phyloP scores from a whole-genome alignment of 2,329 filamentous ascomycete species.

The Aureobasidium pullulans region DNA sequence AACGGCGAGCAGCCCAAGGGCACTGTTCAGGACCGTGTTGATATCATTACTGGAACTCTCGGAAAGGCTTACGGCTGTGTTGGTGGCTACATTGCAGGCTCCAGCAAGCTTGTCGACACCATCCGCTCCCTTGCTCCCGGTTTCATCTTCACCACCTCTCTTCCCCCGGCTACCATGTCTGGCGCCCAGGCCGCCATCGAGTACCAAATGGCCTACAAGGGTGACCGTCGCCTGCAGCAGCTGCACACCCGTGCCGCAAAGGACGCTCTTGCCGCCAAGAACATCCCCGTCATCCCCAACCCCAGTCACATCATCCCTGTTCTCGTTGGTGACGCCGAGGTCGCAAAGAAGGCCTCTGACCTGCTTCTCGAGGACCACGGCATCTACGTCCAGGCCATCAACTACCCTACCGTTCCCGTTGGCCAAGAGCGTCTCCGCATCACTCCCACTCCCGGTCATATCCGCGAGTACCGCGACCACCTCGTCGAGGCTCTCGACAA shows the following conservation, averaged over 20 bases:
- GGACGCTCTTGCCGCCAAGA: slow-evolving; percentile 64
- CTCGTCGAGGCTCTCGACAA: slow-evolving; percentile 76
- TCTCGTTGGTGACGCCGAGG: slow-evolving; percentile 85
- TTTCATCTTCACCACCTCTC: slow-evolving; percentile 97
- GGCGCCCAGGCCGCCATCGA: slow-evolving; percentile 87
- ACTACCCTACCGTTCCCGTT: slow-evolving; percentile 95
- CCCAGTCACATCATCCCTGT: slow-evolving; percentile 94
- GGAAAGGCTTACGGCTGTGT: slow-evolving; percentile 98
- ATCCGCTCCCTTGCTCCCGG: slow-evolving; percentile 91
- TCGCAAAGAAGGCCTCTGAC: slow-evolving; percentile 87
- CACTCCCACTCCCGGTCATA: slow-evolving; percentile 90
- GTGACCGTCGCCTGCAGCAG: slow-evolving; percentile 87
- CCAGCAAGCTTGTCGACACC: slow-evolving; percentile 76
- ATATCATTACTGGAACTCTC: slow-evolving; percentile 95
- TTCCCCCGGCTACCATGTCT: slow-evolving; percentile 94
- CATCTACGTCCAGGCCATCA: slow-evolving; percentile 98
- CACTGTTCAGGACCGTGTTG: slow-evolving; percentile 89
- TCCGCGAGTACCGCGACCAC: slow-evolving; percentile 74
- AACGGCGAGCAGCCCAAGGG: slow-evolving; percentile 62
- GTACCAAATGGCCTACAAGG: slow-evolving; percentile 79
- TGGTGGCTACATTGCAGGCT: slow-evolving; percentile 94
- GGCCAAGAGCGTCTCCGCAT: slow-evolving; percentile 96
- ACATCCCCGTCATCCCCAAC: slow-evolving; percentile 96
- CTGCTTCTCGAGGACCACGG: slow-evolving; percentile 81
- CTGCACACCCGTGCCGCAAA: slow-evolving; percentile 94